These are phyloP conservation scores for Helminthosporium solani DNA, from an alignment of 2,329 filamentous ascomycete species.

Conservation along the genomic window DNA sequence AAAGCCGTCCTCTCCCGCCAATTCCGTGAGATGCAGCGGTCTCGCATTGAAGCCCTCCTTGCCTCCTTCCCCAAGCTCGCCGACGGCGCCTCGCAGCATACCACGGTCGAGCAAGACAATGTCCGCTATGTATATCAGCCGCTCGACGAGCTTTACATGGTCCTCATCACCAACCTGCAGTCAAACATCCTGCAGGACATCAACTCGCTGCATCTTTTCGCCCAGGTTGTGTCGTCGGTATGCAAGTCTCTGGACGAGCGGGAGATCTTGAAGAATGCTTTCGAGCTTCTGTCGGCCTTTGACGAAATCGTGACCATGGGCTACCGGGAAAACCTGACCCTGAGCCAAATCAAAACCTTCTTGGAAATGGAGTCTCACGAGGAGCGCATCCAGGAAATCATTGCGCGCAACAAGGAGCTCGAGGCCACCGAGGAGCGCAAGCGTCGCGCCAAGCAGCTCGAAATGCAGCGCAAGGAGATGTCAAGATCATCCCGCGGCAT, in stretches of 20 bases:
- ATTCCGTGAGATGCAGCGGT: constrained; percentile 96
- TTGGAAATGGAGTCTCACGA: constrained; percentile 99
- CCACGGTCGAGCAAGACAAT: constrained; percentile 97
- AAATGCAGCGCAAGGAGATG: constrained; percentile 97
- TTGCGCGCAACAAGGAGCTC: constrained; percentile 86
- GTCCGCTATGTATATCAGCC: constrained; percentile 99
- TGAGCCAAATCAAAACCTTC: constrained; percentile 98
- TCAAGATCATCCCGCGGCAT: constrained; percentile 67
- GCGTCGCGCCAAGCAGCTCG: constrained; percentile 96
- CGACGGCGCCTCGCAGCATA: constrained; percentile 94
- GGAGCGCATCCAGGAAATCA: constrained; percentile 87
- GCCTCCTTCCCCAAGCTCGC: constrained; percentile 98
- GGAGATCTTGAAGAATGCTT: constrained; percentile 92
- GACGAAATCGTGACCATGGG: constrained; percentile 95
- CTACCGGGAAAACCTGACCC: constrained; percentile 92
- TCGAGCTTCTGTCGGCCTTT: constrained; percentile 93
- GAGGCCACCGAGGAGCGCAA: constrained; percentile 98
- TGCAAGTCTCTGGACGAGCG: constrained; percentile 95
- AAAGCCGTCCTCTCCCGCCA: constrained; percentile 98
- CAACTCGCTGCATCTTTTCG: constrained; percentile 95
- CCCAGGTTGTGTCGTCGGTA: constrained; percentile 93
- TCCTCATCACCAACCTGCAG: constrained; percentile 98
- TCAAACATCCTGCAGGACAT: constrained; percentile 99
- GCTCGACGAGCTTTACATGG: constrained; percentile 98
- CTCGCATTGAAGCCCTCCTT: constrained; percentile 91